Conservation (phyloP, 2,329 filamentous ascomycete genomes). For the Trematosphaeria pertusa region DNA sequence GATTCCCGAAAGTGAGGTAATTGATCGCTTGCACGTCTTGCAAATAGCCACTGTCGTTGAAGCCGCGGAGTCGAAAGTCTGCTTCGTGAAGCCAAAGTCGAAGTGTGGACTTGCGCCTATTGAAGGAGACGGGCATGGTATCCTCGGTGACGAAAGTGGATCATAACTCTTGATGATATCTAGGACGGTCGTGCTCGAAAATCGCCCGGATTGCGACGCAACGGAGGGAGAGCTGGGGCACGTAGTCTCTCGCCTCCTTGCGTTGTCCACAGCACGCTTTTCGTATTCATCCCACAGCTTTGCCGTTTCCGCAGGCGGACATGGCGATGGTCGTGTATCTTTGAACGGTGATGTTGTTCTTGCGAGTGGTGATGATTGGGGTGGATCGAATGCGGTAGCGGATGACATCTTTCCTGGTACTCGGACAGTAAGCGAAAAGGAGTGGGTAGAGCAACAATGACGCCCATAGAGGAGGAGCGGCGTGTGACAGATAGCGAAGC, state of each 20-base stretch:
- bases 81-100: constrained; percentile 32
- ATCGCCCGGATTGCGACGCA: constrained; percentile 21
- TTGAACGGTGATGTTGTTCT: constrained; percentile 37
- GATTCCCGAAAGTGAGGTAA: constrained; percentile 34
- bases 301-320: constrained; percentile 36
- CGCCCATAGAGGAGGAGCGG: constrained; percentile 20
- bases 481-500: constrained; percentile 20
- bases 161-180: constrained; percentile 28
- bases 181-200: constrained; percentile 25
- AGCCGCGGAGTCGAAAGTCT: constrained; percentile 9
- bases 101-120: constrained; percentile 26
- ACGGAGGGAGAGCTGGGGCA: background rate
- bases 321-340: constrained; percentile 34
- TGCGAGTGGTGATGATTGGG: constrained; percentile 29
- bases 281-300: constrained; percentile 47
- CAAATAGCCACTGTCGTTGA: constrained; percentile 36
- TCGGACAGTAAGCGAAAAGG: constrained; percentile 15
- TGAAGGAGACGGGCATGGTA: constrained; percentile 13
- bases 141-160: constrained; percentile 14
- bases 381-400: constrained; percentile 25
- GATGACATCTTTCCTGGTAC: constrained; percentile 18
- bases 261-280: constrained; percentile 38
- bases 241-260: constrained; percentile 32
- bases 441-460: no score
- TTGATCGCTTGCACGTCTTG: constrained; percentile 37